These are phyloP conservation scores for Daldinia sp. DNA, from an alignment of 2,329 filamentous ascomycete genomes.

Conservation along the genomic window DNA sequence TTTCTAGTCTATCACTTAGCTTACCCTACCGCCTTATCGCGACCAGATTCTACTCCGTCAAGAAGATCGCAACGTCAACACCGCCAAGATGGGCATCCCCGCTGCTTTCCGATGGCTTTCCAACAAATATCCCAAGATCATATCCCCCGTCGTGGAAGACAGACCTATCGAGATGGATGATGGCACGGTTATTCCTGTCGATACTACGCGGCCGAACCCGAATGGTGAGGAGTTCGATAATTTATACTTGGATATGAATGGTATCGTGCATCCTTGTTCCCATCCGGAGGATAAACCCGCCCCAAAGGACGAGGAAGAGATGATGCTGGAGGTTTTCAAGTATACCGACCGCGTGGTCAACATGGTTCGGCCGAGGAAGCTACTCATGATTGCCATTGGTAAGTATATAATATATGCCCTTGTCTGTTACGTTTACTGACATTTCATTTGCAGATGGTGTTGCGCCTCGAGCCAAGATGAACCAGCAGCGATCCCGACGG, in stretches of 20 bases:
- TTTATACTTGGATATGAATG: constrained; percentile 98
- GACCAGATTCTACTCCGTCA: background rate
- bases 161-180: constrained; percentile 79
- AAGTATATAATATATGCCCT: constrained; percentile 49
- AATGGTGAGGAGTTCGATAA: constrained; percentile 99
- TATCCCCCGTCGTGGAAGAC: constrained; percentile 89
- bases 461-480: constrained; percentile 98
- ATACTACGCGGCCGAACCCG: constrained; percentile 85
- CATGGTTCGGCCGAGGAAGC: constrained; percentile 95
- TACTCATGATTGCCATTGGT: constrained; percentile 98
- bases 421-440: constrained; percentile 13
- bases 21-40: background rate
- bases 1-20: background rate
- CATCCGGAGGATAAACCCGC: constrained; percentile 94
- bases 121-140: constrained; percentile 97
- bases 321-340: constrained; percentile 98
- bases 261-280: constrained; percentile 98
- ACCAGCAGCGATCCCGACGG: constrained; percentile 94
- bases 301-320: constrained; percentile 94
- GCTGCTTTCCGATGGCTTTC: constrained; percentile 97
- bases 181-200: constrained; percentile 83
- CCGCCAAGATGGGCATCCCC: constrained; percentile 82
- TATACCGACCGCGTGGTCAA: constrained; percentile 99
- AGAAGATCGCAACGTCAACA: background rate
- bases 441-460: constrained; percentile 76